Conservation (phyloP, 2,329 filamentous ascomycete genomes). For the Cordyceps militaris region DNA sequence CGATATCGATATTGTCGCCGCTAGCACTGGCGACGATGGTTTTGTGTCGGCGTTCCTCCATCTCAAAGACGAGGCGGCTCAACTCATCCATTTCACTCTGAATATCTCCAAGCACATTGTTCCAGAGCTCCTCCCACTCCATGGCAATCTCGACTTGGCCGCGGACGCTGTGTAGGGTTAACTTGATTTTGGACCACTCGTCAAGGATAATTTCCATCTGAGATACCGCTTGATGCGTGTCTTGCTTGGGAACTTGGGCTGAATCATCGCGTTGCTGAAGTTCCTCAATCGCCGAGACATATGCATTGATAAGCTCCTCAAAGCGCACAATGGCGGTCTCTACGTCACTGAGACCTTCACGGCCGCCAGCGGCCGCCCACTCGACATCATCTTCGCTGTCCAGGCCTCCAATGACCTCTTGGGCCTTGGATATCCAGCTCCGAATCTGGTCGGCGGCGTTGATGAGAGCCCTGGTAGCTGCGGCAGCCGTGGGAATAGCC, state of each 20-base stretch:
- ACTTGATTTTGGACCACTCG: slow-evolving; percentile 79
- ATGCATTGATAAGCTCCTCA: slow-evolving; percentile 83
- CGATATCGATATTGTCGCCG: slow-evolving; percentile 69
- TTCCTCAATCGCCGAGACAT: slow-evolving; percentile 88
- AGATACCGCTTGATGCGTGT: slow-evolving; percentile 66
- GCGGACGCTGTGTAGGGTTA: slow-evolving; percentile 71
- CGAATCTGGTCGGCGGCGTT: slow-evolving; percentile 88
- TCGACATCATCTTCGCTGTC: slow-evolving; percentile 97
- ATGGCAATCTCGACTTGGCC: slow-evolving; percentile 92
- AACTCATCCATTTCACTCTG: slow-evolving; percentile 78
- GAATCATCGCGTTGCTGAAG: slow-evolving; percentile 77
- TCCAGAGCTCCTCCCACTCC: slow-evolving; percentile 99
- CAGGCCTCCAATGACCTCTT: slow-evolving; percentile 78
- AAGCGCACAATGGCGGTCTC: slow-evolving; percentile 74
- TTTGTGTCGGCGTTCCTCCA: slow-evolving; percentile 91
- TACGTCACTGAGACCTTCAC: slow-evolving; percentile 69
- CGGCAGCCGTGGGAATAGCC: slow-evolving; percentile 74
- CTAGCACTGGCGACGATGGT: slow-evolving; percentile 56
- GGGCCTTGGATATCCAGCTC: slow-evolving; percentile 88
- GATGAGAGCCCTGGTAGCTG: slow-evolving; percentile 75
- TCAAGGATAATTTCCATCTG: slow-evolving; percentile 85
- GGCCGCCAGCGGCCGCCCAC: slow-evolving; percentile 85
- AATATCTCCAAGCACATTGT: slow-evolving; percentile 86
- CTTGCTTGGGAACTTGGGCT: slow-evolving; percentile 57
- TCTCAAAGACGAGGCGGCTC: slow-evolving; percentile 81